Percentiles rank a stretch among this genome's conserved stretches.
phyloP scores from a whole-genome alignment of 1,139 yeast species.

The Candida glucosophila region DNA sequence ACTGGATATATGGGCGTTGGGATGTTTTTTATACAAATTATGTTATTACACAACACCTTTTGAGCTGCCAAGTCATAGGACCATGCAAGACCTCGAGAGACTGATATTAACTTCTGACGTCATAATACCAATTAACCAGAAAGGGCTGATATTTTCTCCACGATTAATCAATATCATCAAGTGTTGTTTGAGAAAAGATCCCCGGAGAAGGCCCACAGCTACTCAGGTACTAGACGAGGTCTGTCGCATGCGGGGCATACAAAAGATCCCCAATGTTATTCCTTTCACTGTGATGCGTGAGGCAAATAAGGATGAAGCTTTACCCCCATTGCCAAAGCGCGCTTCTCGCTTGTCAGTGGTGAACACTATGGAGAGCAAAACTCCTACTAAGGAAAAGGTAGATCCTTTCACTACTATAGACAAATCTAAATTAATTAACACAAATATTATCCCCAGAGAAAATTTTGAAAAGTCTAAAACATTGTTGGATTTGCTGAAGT shows the following conservation, averaged over 20 bases:
- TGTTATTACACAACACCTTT: slow-evolving; percentile 95
- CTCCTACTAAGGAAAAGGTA: background rate
- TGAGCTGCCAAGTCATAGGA: slow-evolving; percentile 49
- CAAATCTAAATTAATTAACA: slow-evolving; percentile 18
- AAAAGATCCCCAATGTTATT: slow-evolving; percentile 44
- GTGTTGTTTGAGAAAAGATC: slow-evolving; percentile 59
- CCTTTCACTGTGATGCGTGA: slow-evolving; percentile 23
- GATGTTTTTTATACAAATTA: slow-evolving; percentile 80
- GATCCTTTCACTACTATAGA: slow-evolving; percentile 36
- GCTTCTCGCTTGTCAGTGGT: background rate
- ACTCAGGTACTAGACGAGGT: slow-evolving; percentile 65
- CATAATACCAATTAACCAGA: slow-evolving; percentile 27
- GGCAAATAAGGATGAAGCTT: background rate
- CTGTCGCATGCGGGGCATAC: slow-evolving; percentile 46
- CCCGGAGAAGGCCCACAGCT: slow-evolving; percentile 63
- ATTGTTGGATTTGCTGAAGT: too few species aligned
- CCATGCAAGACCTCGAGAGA: slow-evolving; percentile 32
- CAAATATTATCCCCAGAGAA: slow-evolving; percentile 2
- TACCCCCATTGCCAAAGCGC: background rate
- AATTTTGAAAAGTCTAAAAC: slow-evolving; percentile 3
- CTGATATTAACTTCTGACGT: slow-evolving; percentile 26
- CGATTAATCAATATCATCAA: slow-evolving; percentile 51
- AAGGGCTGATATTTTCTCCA: slow-evolving; percentile 30
- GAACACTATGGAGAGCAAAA: background rate
- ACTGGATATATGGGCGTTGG: slow-evolving; percentile 95